Conservation (phyloP, 2,329 filamentous ascomycete species). For the Exophiala dermatitidis region DNA sequence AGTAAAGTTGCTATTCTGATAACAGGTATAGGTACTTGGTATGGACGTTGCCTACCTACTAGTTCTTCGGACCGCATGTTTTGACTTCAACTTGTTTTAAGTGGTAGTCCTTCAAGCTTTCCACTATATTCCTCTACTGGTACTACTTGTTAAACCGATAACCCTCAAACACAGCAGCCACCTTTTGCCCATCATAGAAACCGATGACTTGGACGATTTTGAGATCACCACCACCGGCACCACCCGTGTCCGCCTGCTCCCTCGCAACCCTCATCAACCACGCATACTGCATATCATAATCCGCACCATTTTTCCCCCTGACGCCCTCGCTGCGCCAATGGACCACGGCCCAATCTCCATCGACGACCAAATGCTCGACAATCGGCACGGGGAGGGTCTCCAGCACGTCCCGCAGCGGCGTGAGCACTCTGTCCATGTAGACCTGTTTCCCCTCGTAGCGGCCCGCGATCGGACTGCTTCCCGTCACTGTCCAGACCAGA, state of each 20-base stretch:
- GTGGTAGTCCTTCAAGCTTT: too few relatives aligned
- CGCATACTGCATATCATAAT: constrained; percentile 19
- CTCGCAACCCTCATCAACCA: constrained; percentile 13
- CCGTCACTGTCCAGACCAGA: constrained; percentile 15
- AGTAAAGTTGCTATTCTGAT: too few relatives aligned
- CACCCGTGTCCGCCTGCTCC: not conserved
- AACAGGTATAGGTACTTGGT: too few relatives aligned
- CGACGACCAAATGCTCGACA: constrained; percentile 15
- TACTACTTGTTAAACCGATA: constrained; percentile 7
- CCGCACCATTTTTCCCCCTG: constrained; percentile 13
- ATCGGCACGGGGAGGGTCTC: constrained; percentile 13
- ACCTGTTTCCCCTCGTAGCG: constrained; percentile 12
- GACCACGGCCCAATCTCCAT: constrained; percentile 14
- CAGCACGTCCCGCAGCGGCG: constrained; percentile 12
- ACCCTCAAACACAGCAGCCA: constrained; percentile 14
- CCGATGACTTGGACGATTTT: constrained; percentile 18
- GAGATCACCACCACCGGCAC: not conserved
- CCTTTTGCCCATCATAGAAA: constrained; percentile 15
- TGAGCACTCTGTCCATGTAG: constrained; percentile 16
- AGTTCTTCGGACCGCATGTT: too few relatives aligned
- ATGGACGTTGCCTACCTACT: too few relatives aligned
- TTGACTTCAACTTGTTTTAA: too few relatives aligned
- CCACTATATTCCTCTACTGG: too few relatives aligned
- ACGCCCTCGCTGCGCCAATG: constrained; percentile 15
- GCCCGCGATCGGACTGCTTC: constrained; percentile 12